Percentiles rank a stretch among this genome's conserved stretches.
phyloP scores from a whole-genome alignment of 768 basidiomycete species.

The Coprinellus micaceus region DNA sequence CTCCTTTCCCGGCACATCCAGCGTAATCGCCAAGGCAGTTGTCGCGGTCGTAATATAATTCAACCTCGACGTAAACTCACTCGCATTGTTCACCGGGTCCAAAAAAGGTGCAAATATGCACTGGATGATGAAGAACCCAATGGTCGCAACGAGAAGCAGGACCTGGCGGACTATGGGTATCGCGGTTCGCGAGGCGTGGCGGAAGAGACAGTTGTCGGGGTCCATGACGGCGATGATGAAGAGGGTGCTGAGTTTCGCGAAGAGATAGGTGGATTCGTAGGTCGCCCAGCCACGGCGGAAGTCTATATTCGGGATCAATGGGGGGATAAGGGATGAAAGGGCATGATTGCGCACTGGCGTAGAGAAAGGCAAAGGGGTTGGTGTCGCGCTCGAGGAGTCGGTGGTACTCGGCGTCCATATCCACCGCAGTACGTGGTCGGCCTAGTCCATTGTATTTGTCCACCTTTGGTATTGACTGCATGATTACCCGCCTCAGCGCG shows the following conservation, averaged over 20 bases:
- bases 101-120: conserved; percentile 60
- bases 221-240: conserved; percentile 64
- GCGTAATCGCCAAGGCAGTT: conserved; percentile 59
- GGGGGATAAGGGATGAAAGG: conserved; percentile 26
- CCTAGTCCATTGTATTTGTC: conserved; percentile 74
- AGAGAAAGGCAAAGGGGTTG: conserved; percentile 70
- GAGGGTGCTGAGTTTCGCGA: conserved; percentile 66
- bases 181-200: conserved; percentile 43
- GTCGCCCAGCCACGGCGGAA: conserved; percentile 69
- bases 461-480: conserved; percentile 55
- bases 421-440: conserved; percentile 46
- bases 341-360: conserved; percentile 45
- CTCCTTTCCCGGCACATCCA: conserved; percentile 51
- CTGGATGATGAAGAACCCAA: conserved; percentile 59
- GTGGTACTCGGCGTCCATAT: conserved; percentile 70
- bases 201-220: conserved; percentile 72
- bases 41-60: conserved; percentile 66
- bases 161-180: conserved; percentile 59
- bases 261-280: conserved; percentile 61
- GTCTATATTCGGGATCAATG: too few relatives aligned
- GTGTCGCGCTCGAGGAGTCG: conserved; percentile 57
- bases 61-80: conserved; percentile 68
- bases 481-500: conserved; percentile 53
- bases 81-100: conserved; percentile 70
- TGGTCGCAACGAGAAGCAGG: conserved; percentile 52